Evolutionary conservation across 495 filamentous ascomycete species (phyloP).

Genomic region (Penicillium odoratum): DNA sequence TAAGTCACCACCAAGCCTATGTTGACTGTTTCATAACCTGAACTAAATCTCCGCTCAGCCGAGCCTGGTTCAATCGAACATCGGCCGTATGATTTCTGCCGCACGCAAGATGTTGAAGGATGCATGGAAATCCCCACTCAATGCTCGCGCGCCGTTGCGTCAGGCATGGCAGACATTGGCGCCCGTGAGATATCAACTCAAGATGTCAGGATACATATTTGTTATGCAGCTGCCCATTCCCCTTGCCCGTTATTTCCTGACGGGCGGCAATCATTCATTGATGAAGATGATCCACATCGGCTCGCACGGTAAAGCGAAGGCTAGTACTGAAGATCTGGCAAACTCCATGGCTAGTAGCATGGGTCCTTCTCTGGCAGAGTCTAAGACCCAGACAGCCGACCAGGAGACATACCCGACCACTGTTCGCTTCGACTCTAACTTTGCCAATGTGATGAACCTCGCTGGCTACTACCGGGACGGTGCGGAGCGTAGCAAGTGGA

Average conservation of each 20-base stretch:
- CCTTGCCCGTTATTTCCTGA: conserved; percentile 38
- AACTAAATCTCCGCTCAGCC: conserved; percentile 23
- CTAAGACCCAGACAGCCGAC: conserved; percentile 30
- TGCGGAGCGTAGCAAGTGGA: conserved; percentile 39
- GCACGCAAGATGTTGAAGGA: conserved; percentile 48
- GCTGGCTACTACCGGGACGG: conserved; percentile 52
- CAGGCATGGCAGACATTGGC: conserved; percentile 39
- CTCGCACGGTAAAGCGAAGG: conserved; percentile 27
- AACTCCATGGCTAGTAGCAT: conserved; percentile 45
- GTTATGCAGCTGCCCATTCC: conserved; percentile 45
- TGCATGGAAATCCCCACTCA: conserved; percentile 41
- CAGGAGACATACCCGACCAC: conserved; percentile 35
- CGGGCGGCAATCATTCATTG: conserved; percentile 45
- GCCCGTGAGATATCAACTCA: conserved; percentile 44
- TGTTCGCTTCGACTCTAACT: conserved; percentile 25
- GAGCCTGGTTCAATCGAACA: conserved; percentile 32
- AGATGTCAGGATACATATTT: conserved; percentile 52
- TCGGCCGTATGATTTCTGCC: conserved; percentile 34
- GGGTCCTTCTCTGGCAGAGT: conserved; percentile 41
- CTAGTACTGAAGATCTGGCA: conserved; percentile 31
- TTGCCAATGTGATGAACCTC: conserved; percentile 43
- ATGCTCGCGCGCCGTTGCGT: conserved; percentile 36
- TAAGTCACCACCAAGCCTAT: conserved; percentile 29
- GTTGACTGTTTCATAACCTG: background rate
- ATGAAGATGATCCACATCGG: conserved; percentile 36